Base-by-base conservation (phyloP, 164 flowering plant species). In the Euptelea pleiosperma region DNA sequence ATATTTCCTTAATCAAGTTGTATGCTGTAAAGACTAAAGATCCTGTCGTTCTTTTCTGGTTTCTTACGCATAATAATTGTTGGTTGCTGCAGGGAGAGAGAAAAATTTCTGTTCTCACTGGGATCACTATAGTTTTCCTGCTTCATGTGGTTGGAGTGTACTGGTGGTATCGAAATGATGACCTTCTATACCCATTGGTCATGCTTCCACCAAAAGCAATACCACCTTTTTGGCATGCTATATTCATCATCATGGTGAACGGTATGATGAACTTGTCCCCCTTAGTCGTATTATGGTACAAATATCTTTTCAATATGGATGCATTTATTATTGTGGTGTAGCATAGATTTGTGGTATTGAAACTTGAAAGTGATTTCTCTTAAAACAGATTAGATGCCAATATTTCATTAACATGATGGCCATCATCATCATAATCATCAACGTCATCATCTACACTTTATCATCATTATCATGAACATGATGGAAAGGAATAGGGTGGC, bases 61-160 rank as follows among this genome's bases (percentile, higher is more conserved):
- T n/a, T n/a, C n/a, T n/a, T n/a, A n/a, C n/a, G n/a, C n/a, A n/a
- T n/a, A n/a, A n/a, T n/a, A n/a, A n/a, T n/a, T n/a, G n/a, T n/a
- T n/a, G n/a, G n/a, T n/a, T n/a, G n/a, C n/a, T 85, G 71, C 85
- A 94, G 99, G 99, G 96, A 31, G 99, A 94, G 82, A 82, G 98
- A 70, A 89, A 77, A 71, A 55, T 85, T 21, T 70, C 81, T 33
- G 70, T 86, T 64, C 72, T 93, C 28, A 39, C 82, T 65, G 85
- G 84, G 40, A 71, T 81, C 26, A 70, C 80, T 31, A 35, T 85
- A 41, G 67, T 84, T 52, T 89, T 89, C 68, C 62, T 70, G 29
- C 67, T 81, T 69, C 97, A 91, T 39, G 81, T 86, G 34, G 63
- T 79, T 66, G 89, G 89, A 56, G 78, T 94, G 40, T 94, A 94